Conservation (phyloP, 352 stramenopile genomes). For the Globisporangium uncinulatum region DNA sequence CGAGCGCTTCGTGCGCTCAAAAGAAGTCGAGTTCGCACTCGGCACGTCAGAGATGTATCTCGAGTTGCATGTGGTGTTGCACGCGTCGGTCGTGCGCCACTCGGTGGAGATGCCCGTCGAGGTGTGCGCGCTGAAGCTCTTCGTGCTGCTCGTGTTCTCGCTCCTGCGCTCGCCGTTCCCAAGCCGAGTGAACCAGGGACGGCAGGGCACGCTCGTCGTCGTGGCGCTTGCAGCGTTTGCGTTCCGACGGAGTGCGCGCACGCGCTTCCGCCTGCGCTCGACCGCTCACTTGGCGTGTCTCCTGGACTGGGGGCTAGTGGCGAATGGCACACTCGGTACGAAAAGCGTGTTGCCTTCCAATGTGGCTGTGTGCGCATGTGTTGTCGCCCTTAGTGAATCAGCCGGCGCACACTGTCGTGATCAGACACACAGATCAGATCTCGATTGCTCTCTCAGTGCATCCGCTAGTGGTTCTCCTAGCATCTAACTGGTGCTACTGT, state of each 20-base stretch:
- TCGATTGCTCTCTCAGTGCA: no score
- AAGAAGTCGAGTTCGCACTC: constrained; percentile 53
- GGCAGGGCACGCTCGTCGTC: constrained; percentile 47
- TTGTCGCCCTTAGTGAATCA: background rate
- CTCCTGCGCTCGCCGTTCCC: constrained; percentile 37
- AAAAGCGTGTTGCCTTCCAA: background rate
- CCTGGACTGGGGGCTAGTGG: constrained; percentile 32
- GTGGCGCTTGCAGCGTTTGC: constrained; percentile 18
- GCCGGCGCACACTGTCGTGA: background rate
- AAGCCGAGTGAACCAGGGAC: constrained; percentile 31
- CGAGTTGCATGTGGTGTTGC: constrained; percentile 48
- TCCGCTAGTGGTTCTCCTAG: no score
- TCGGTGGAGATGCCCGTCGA: constrained; percentile 27
- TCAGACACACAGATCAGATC: background rate
- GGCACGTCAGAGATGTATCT: constrained; percentile 50
- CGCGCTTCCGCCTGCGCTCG: constrained; percentile 29
- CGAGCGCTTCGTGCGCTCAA: constrained; percentile 40
- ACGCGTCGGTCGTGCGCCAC: constrained; percentile 36
- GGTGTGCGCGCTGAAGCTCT: constrained; percentile 40
- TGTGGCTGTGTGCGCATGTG: background rate
- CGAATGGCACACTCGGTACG: constrained; percentile 49
- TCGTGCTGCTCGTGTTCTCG: constrained; percentile 43
- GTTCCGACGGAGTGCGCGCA: constrained; percentile 16
- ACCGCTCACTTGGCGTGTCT: constrained; percentile 30
- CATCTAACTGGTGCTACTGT: no score